Evolutionary conservation across 1,284 basidiomycete genomes (phyloP), one percentile per base, ranked within the genome.

Genomic region (Fomes fomentarius): DNA sequence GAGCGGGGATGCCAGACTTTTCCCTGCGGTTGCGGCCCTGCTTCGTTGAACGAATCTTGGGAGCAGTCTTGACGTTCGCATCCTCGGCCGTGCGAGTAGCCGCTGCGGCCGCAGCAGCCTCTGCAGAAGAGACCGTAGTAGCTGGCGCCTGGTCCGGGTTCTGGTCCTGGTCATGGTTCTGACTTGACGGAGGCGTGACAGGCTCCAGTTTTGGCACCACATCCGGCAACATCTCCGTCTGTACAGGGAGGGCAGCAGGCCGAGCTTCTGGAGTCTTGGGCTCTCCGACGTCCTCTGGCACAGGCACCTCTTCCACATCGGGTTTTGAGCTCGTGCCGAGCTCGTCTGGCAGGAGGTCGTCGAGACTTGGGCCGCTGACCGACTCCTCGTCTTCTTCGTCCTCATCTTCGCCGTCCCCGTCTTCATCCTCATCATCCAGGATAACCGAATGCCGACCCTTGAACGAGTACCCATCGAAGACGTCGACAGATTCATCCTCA

Each of bases 391-490:
- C 66, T 9, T 65, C 66, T 1, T 75, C 75, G 43, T 66, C 70
- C 43, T 70, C 66, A 58, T 74, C 74, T 12, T 74, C 76, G 37
- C 75, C 76, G 40, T 74, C 81, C 37, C 75, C 76, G n/a, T 70
- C 78, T 9, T 83, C 84, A 3, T 82, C 84, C 10, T 85, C 85
- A 35, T 84, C 85, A 55, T 90, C 89, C 44, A 92, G 72, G 55
- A 91, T 75, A 50, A 93, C 78, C 4, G 91, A 91, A 70, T 92
- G 79, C 26, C 90, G 78, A 11, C 89, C 92, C 72, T 93, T 93
- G 79, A 91, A 94, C 30, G 89, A 93, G 69, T 94, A 94, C 12
- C 91, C 91, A 71, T 93, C 92, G 65, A 93, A 94, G 17, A 93
- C 84, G 67, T 92, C 90, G 15, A 84, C 75, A 12, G 70, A 71